These are phyloP conservation scores for Ogataea nakhonphanomensis DNA, from an alignment of 805 yeast genomes.

Conservation along the genomic window DNA sequence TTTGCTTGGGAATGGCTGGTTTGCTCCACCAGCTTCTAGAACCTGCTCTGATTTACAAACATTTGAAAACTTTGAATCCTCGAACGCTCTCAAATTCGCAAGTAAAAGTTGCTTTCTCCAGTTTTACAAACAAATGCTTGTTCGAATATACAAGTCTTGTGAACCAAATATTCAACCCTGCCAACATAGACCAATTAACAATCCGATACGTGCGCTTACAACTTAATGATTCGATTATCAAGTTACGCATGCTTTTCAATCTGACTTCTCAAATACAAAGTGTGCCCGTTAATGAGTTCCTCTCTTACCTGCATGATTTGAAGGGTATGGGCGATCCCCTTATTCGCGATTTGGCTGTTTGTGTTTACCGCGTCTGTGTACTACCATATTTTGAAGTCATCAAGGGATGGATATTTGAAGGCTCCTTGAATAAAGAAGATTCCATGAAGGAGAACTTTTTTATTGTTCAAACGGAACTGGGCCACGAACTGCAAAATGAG, in stretches of 20 bases:
- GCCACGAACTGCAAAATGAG: slow-evolving; percentile 12
- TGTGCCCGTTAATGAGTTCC: slow-evolving; percentile 45
- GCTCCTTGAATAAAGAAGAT: slow-evolving; percentile 43
- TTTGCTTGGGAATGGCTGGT: slow-evolving; percentile 56
- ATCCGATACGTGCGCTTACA: slow-evolving; percentile 35
- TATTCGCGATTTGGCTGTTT: slow-evolving; percentile 41
- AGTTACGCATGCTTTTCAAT: slow-evolving; percentile 53
- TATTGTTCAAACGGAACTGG: slow-evolving; percentile 17
- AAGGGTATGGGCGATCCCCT: slow-evolving; percentile 62
- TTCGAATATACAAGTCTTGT: slow-evolving; percentile 35
- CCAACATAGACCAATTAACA: slow-evolving; percentile 28
- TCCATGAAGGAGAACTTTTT: slow-evolving; percentile 64
- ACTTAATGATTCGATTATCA: slow-evolving; percentile 49
- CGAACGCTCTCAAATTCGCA: slow-evolving; percentile 39
- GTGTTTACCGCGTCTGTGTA: slow-evolving; percentile 44
- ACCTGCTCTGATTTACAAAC: slow-evolving; percentile 63
- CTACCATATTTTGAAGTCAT: slow-evolving; percentile 61
- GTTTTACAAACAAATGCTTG: slow-evolving; percentile 40
- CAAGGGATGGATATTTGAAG: slow-evolving; percentile 65
- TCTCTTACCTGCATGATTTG: slow-evolving; percentile 49
- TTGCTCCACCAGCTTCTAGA: slow-evolving; percentile 58
- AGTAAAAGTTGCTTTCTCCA: slow-evolving; percentile 58
- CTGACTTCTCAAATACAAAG: slow-evolving; percentile 35
- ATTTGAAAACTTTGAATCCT: slow-evolving; percentile 33
- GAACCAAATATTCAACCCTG: slow-evolving; percentile 33